A percentile compares a stretch with the other conserved stretches of the same genome.
These are phyloP conservation scores for Platanthera guangdongensis DNA, from an alignment of 106 monocot species.

Conservation along the genomic window DNA sequence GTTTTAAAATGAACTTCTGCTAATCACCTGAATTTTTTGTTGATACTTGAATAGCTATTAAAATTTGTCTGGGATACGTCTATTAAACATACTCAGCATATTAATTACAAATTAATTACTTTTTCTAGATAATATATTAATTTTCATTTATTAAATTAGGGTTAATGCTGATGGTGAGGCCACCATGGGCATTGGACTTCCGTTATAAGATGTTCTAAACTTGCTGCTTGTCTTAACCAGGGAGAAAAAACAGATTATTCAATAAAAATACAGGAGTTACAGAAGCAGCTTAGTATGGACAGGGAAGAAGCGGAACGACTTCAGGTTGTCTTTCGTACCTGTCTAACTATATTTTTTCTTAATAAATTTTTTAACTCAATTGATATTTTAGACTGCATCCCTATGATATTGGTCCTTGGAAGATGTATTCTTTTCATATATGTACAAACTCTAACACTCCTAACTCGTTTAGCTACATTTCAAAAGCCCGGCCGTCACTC, in stretches of 20 bases:
- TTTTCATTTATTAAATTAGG: not conserved
- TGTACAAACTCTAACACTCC: too few species aligned
- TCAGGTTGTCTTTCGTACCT: conserved; percentile 33
- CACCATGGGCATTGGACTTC: not conserved
- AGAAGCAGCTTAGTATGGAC: conserved; percentile 94
- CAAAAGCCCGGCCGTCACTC: too few species aligned
- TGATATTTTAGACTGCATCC: not conserved
- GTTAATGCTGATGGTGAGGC: not conserved
- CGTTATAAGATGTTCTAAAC: not conserved
- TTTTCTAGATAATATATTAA: not conserved
- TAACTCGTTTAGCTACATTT: too few species aligned
- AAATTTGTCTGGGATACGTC: not conserved
- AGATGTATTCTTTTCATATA: not conserved
- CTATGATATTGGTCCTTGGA: not conserved
- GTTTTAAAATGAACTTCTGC: not conserved
- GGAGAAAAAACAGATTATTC: conserved; percentile 87
- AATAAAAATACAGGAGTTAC: conserved; percentile 89
- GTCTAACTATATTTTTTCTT: not conserved
- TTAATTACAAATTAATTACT: not conserved
- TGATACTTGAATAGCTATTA: not conserved
- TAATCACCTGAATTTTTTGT: not conserved
- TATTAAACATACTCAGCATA: not conserved
- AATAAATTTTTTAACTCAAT: not conserved
- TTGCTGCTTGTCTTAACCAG: conserved; percentile 17
- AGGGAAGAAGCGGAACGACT: conserved; percentile 90